Evolutionary conservation across 2,329 filamentous ascomycete species (phyloP), one percentile per base, ranked within the genome.

Genomic region (Neodidymelliopsis sp.): DNA sequence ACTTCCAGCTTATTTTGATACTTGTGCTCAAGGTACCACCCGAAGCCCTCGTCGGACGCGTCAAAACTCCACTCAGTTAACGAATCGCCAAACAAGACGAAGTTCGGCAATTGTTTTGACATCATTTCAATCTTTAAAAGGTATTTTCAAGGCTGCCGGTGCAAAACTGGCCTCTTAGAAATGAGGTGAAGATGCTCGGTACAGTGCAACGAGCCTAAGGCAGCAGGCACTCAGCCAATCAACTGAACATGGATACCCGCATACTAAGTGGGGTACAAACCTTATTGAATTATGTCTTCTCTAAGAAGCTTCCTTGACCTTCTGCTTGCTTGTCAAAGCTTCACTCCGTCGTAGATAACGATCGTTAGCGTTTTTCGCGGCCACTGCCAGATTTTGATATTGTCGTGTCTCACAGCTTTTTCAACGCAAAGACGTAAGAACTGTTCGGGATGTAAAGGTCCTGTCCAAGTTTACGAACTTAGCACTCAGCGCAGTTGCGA

Each of bases 11-110:
- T 66, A 11, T 53, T 56, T n/a, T 40, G 25, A 34, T 72, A 72
- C 40, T 48, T 49, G 13, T 62, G 38, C 38, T 61, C 42, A 9
- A 72, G 56, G 9, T 58, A 51, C 55, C 59, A 64, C 6, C 70
- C 70, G 33, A 67, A 71, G 5, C 69, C 69, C 18, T 57, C 37
- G 2, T 54, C 65, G 3, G 52, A 8, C 33, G 62, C 58, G 13
- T 62, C 47, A 44, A 72, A 73, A 16, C 55, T 54, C 65, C 65
- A 72, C 53, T 68, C 50, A 0, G 66, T 72, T 5, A 73, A 59
- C 1, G 69, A 72, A 30, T 65, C 68, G 3, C 70, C 70, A 31
- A 73, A 71, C 3, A 73, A 60, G 2, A 72, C 50, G 29, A 73
- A 62, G 18, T 67, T 53, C 2, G 63, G 60, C 16, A n/a, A 10